Evolutionary conservation across 768 basidiomycete species (phyloP).

Genomic region (Lactarius indigo): DNA sequence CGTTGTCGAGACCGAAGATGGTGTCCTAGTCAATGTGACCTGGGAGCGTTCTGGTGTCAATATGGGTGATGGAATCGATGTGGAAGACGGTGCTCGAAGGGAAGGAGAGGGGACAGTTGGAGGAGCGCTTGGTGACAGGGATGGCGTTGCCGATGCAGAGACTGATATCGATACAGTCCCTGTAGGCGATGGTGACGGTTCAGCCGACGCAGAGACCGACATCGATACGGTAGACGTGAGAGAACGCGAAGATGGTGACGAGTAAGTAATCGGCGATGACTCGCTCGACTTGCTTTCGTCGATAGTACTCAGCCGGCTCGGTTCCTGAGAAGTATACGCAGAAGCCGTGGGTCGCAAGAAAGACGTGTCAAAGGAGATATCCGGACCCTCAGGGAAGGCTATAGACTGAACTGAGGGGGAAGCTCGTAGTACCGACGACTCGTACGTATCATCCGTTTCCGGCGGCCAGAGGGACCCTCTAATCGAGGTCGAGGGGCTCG

Average conservation of each 20-base stretch:
- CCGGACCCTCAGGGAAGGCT: conserved; percentile 54
- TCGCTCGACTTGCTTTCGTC: conserved; percentile 27
- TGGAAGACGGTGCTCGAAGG: conserved; percentile 31
- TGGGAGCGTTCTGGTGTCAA: conserved; percentile 23
- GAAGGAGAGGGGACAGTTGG: conserved; percentile 32
- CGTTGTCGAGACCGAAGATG: conserved; percentile 32
- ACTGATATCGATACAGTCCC: conserved; percentile 42
- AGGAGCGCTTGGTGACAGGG: conserved; percentile 31
- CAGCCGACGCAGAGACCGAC: conserved; percentile 30
- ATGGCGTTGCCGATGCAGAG: conserved; percentile 31
- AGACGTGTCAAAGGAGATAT: conserved; percentile 71
- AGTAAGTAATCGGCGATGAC: conserved; percentile 34
- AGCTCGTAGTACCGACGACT: conserved; percentile 69
- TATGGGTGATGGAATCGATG: conserved; percentile 15
- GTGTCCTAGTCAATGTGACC: conserved; percentile 34
- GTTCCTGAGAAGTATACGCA: conserved; percentile 29
- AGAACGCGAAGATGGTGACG: conserved; percentile 42
- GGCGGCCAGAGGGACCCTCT: conserved; percentile 52
- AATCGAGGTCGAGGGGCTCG: conserved; percentile 36
- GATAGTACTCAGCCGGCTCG: conserved; percentile 24
- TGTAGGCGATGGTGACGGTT: conserved; percentile 35
- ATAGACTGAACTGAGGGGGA: conserved; percentile 58
- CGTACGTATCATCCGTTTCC: conserved; percentile 67
- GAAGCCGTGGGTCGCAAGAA: conserved; percentile 59
- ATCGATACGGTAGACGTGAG: conserved; percentile 42